Base-by-base conservation (phyloP, 1,284 basidiomycete genomes). In the Papiliotrema nemorosa region DNA sequence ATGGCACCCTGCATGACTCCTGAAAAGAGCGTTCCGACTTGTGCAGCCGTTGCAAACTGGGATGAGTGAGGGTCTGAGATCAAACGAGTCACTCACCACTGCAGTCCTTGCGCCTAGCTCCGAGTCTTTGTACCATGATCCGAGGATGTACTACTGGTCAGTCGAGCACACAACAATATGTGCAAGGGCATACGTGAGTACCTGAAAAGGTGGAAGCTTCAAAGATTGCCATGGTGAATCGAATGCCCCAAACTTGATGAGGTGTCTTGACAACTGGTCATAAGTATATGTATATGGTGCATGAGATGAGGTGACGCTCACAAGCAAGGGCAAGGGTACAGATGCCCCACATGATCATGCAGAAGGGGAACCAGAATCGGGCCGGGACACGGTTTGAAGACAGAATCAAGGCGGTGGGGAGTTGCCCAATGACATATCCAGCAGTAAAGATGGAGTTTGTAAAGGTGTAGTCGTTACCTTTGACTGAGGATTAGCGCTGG, bases 1-100 rank as follows among this genome's bases (percentile, higher is more conserved):
- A 73, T 73, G 4, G 54, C 62, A 22, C 70, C 70, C 46, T 70
- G 68, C 64, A 73, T 67, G 38, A 73, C 53, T 31, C 69, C 68
- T 2, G 60, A 62, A 58, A 73, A 71, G 20, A 73, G 54, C 2
- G 62, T 61, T 0, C 68, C 70, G 21, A 62, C 49, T 42, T 72
- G 67, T 16, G 67, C 67, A 13, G 64, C 60, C 14, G 62, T 56
- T 0, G 67, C 63, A 49, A 72, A 68, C 26, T 44, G 42, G 7
- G 13, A 42, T 42, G 10, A 42, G 25, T 12, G n/a, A 9, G 10
- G 10, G 9, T 16, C 9, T 27, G 7, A 6, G 44, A 16, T 24
- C 4, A 6, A 36, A 18, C 6, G 5, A 16, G 36, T 6, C 10
- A 36, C 42, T 44, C 42, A 44, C 42, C 26, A 70, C 63, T 4